A percentile compares a stretch with the other conserved stretches of the same genome.
Evolutionary conservation across 75 land plant genomes (phyloP).

Genomic region (Ceratopteris richardii): DNA sequence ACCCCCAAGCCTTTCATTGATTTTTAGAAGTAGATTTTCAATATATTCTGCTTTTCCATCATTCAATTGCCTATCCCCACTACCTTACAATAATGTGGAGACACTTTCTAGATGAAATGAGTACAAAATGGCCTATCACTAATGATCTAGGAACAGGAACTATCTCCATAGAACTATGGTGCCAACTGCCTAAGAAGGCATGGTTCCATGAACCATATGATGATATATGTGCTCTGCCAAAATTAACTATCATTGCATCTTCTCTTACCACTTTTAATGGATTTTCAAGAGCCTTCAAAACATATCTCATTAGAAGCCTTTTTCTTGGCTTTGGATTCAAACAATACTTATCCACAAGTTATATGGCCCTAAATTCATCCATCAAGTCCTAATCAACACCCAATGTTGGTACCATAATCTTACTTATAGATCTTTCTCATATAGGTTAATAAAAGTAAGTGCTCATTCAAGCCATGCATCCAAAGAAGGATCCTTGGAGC

Average conservation of each 20-base stretch:
- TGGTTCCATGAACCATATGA: slow-evolving; percentile 94
- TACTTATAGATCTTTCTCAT: slow-evolving; percentile 81
- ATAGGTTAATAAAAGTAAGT: slow-evolving; percentile 58
- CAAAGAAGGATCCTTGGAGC: slow-evolving; percentile 37
- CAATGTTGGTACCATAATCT: slow-evolving; percentile 75
- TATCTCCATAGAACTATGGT: slow-evolving; percentile 64
- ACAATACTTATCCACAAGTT: slow-evolving; percentile 85
- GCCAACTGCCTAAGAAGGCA: slow-evolving; percentile 88
- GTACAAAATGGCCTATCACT: slow-evolving; percentile 44
- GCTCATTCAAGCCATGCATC: slow-evolving; percentile 72
- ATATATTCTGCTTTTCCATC: too few species aligned
- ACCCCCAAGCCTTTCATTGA: too few species aligned
- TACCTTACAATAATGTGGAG: too few species aligned
- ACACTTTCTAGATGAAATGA: too few species aligned
- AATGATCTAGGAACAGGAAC: slow-evolving; percentile 28
- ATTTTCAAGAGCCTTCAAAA: slow-evolving; percentile 85
- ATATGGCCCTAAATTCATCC: slow-evolving; percentile 98
- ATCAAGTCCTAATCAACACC: slow-evolving; percentile 85
- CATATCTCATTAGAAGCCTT: slow-evolving; percentile 76
- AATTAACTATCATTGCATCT: slow-evolving; percentile 40
- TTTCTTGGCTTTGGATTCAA: slow-evolving; percentile 71
- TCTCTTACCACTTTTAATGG: slow-evolving; percentile 89
- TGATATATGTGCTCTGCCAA: slow-evolving; percentile 60
- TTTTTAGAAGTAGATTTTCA: too few species aligned
- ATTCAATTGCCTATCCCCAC: too few species aligned